Percentiles rank a stretch among this genome's conserved stretches.
These are phyloP conservation scores for Saccharomyces hybrid DNA, from an alignment of 1,139 yeast species.

Conservation along the genomic window DNA sequence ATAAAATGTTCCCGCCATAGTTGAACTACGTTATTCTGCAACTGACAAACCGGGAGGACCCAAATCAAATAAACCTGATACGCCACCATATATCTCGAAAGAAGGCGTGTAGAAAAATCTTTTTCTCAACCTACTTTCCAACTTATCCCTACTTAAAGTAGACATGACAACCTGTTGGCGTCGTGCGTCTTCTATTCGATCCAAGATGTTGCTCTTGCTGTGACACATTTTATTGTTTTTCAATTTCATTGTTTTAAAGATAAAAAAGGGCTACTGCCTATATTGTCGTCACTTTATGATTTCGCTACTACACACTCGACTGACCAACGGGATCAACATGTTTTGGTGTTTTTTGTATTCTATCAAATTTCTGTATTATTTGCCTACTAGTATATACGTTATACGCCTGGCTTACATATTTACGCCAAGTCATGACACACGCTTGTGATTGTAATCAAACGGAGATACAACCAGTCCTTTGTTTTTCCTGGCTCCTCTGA, in stretches of 20 bases:
- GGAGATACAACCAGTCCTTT: slow-evolving; percentile 92
- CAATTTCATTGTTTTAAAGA: background rate
- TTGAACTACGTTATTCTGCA: slow-evolving; percentile 91
- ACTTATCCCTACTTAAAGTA: slow-evolving; percentile 65
- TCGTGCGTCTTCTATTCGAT: background rate
- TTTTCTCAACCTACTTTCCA: slow-evolving; percentile 88
- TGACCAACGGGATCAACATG: background rate
- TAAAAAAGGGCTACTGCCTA: background rate
- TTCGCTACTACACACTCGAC: background rate
- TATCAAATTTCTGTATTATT: background rate
- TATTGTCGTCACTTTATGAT: no score
- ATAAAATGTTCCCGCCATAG: slow-evolving; percentile 97
- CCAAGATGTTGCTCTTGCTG: background rate
- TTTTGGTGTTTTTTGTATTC: background rate
- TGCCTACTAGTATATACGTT: background rate
- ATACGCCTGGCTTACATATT: background rate
- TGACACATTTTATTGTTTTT: background rate
- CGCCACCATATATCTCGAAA: slow-evolving; percentile 97
- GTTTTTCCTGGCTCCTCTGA: slow-evolving; percentile 87
- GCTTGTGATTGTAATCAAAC: slow-evolving; percentile 29
- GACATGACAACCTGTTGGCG: background rate
- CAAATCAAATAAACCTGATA: slow-evolving; percentile 93
- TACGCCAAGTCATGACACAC: slow-evolving; percentile 9
- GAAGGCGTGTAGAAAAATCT: slow-evolving; percentile 97
- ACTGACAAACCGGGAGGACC: slow-evolving; percentile 99